These are phyloP conservation scores for Pichia insulana DNA, from an alignment of 805 yeast genomes.

Conservation along the genomic window DNA sequence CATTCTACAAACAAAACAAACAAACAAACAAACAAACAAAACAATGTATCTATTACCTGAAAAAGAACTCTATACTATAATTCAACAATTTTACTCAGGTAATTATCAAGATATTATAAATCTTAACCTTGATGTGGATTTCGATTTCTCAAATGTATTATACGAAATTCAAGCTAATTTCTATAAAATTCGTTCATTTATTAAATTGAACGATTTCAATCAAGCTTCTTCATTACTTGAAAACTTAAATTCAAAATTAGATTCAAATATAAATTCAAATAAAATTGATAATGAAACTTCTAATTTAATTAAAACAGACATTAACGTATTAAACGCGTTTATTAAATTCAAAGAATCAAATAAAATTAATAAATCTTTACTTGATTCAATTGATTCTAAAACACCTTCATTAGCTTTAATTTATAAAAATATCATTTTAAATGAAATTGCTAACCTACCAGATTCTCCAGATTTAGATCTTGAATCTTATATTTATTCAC, in stretches of 20 bases:
- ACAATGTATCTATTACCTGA: conserved; percentile 17
- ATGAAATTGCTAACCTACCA: not conserved
- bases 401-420: conserved; percentile 19
- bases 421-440: conserved; percentile 14
- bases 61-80: conserved; percentile 22
- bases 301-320: conserved; percentile 1
- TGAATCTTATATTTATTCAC: conserved; percentile 32
- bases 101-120: conserved; percentile 16
- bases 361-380: not conserved
- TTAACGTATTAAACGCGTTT: conserved; percentile 2
- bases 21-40: too few species aligned
- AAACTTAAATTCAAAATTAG: not conserved
- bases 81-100: conserved; percentile 25
- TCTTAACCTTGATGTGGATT: conserved; percentile 16
- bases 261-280: not conserved
- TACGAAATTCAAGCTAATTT: conserved; percentile 21
- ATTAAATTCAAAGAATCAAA: conserved; percentile 4
- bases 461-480: conserved; percentile 10
- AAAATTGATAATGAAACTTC: conserved; percentile 5
- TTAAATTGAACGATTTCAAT: conserved; percentile 1
- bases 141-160: conserved; percentile 20
- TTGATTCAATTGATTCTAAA: conserved; percentile 15
- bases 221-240: not conserved
- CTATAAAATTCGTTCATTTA: conserved; percentile 18
- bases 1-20: not conserved